phyloP scores from a whole-genome alignment of 2,329 filamentous ascomycete species.

The Trichophyton benhamiae region DNA sequence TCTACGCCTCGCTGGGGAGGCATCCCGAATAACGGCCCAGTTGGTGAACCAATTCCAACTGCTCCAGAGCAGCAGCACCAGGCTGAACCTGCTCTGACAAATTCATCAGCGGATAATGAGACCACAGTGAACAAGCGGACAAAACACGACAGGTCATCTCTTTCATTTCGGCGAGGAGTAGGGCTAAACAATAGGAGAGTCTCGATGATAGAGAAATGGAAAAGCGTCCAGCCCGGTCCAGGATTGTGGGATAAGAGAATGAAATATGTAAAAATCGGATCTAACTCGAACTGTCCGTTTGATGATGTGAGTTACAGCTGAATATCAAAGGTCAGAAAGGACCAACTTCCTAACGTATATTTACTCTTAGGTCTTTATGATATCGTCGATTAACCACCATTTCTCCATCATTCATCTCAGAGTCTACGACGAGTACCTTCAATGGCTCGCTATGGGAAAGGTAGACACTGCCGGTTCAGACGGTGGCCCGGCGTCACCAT shows the following conservation, averaged over 20 bases:
- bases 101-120: constrained; percentile 6
- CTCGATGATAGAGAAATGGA: constrained; percentile 41
- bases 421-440: constrained; percentile 45
- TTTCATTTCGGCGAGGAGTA: constrained; percentile 23
- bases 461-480: constrained; percentile 17
- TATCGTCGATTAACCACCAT: constrained; percentile 52
- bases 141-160: constrained; percentile 23
- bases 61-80: constrained; percentile 15
- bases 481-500: constrained; percentile 24
- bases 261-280: constrained; percentile 46
- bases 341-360: background rate
- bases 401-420: constrained; percentile 47
- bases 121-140: constrained; percentile 27
- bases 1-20: constrained; percentile 46
- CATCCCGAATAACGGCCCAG: constrained; percentile 1
- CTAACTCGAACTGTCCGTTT: constrained; percentile 34
- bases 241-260: constrained; percentile 46
- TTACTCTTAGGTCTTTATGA: constrained; percentile 42
- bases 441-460: constrained; percentile 39
- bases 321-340: background rate
- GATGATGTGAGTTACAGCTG: constrained; percentile 41
- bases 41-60: constrained; percentile 10
- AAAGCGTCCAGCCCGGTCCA: constrained; percentile 38
- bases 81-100: background rate
- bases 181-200: constrained; percentile 28